These are phyloP conservation scores for Coemansia sp. DNA, from an alignment of 371 early-diverging fungal species.

Conservation along the genomic window DNA sequence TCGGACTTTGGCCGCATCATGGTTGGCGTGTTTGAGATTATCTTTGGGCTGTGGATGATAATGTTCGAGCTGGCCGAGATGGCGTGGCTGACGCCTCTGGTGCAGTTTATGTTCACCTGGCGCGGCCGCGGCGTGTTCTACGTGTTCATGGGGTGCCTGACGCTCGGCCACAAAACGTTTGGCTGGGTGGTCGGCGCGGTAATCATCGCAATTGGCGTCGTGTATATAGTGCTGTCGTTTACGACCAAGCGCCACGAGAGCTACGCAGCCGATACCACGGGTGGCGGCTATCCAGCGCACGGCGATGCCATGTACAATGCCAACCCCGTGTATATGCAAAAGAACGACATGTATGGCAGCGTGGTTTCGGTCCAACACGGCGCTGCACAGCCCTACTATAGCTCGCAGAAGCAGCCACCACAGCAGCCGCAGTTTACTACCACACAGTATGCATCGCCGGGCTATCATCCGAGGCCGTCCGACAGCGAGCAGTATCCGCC, in stretches of 20 bases:
- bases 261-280: constrained; percentile 11
- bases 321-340: constrained; percentile 11
- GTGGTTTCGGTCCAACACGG: constrained; percentile 9
- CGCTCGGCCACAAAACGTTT: constrained; percentile 30
- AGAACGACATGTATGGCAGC: constrained; percentile 20
- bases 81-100: constrained; percentile 38
- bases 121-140: constrained; percentile 46
- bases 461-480: not conserved
- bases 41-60: constrained; percentile 46
- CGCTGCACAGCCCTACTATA: constrained; percentile 11
- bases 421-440: constrained; percentile 12
- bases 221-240: constrained; percentile 33
- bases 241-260: constrained; percentile 37
- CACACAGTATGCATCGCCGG: constrained; percentile 10
- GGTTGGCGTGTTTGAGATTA: constrained; percentile 42
- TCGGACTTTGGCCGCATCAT: constrained; percentile 41
- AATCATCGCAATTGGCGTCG: constrained; percentile 34
- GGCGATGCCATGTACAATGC: constrained; percentile 28
- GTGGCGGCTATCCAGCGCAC: not conserved
- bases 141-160: constrained; percentile 45
- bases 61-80: constrained; percentile 41
- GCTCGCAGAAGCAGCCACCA: constrained; percentile 13
- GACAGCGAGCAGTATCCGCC: constrained; percentile 1
- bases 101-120: constrained; percentile 49
- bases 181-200: constrained; percentile 44